Percentiles rank a stretch among this genome's conserved stretches.
These are phyloP conservation scores for Lactuca saligna DNA, from an alignment of 129 eudicot species.

Conservation along the genomic window DNA sequence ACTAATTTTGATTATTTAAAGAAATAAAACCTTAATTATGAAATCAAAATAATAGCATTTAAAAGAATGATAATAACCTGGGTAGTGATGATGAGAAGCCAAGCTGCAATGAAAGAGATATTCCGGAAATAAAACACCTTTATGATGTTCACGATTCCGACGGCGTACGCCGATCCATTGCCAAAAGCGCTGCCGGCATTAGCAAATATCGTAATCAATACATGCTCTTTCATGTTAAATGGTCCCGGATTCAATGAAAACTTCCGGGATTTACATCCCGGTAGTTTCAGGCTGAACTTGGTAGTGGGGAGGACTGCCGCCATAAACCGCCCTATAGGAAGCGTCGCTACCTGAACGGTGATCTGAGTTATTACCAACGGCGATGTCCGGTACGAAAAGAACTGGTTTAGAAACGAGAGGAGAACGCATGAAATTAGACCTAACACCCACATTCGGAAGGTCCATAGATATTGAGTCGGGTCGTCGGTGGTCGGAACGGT, in stretches of 20 bases:
- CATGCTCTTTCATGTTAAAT: constrained; percentile 91
- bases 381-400: constrained; percentile 62
- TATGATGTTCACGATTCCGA: constrained; percentile 69
- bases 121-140: constrained; percentile 54
- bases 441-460: constrained; percentile 84
- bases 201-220: constrained; percentile 70
- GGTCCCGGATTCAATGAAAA: constrained; percentile 84
- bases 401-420: constrained; percentile 66
- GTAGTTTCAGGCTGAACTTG: constrained; percentile 30
- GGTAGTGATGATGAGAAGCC: constrained; percentile 81
- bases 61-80: constrained; percentile 39
- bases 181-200: constrained; percentile 87
- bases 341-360: constrained; percentile 71
- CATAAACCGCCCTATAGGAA: constrained; percentile 74
- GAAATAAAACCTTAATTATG: background rate
- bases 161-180: constrained; percentile 75
- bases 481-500: constrained; percentile 76
- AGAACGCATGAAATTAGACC: constrained; percentile 59
- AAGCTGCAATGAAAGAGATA: constrained; percentile 57
- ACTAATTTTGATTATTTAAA: background rate
- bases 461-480: constrained; percentile 73
- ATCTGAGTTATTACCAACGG: constrained; percentile 57
- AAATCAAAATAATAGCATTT: background rate
- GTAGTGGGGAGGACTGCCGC: constrained; percentile 54
- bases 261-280: constrained; percentile 40